phyloP scores from a whole-genome alignment of 768 basidiomycete species.

The Boletus pseudo-olivaceus region DNA sequence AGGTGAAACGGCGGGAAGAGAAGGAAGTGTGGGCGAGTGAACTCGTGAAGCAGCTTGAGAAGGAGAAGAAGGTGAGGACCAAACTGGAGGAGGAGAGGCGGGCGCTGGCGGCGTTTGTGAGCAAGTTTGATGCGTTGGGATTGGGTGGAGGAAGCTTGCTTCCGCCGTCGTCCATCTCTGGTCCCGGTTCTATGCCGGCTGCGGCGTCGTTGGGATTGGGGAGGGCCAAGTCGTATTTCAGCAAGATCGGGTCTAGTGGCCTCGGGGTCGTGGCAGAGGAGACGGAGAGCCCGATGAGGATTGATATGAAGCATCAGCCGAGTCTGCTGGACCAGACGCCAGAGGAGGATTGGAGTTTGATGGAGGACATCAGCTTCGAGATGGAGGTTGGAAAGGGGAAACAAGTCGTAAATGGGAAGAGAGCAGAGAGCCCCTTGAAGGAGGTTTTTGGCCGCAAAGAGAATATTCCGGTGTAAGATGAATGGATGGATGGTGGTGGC shows the following conservation, averaged over 20 bases:
- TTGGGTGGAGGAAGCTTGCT: conserved; percentile 38
- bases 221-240: conserved; percentile 50
- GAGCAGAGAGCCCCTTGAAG: conserved; percentile 31
- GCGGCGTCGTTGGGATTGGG: conserved; percentile 25
- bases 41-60: conserved; percentile 71
- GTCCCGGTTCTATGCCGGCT: not conserved
- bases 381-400: conserved; percentile 28
- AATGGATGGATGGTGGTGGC: too few relatives aligned
- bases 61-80: conserved; percentile 67
- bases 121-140: conserved; percentile 75
- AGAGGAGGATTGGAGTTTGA: conserved; percentile 48
- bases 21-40: conserved; percentile 73
- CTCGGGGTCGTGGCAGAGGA: conserved; percentile 31
- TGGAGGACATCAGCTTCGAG: conserved; percentile 56
- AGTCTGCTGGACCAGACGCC: conserved; percentile 60
- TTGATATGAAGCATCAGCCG: conserved; percentile 43
- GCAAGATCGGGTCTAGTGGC: conserved; percentile 23
- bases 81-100: conserved; percentile 76
- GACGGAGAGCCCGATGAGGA: conserved; percentile 50
- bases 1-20: conserved; percentile 59
- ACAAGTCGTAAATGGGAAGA: conserved; percentile 26
- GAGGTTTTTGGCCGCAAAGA: conserved; percentile 29
- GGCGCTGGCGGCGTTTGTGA: conserved; percentile 76
- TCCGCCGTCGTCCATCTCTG: conserved; percentile 25
- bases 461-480: conserved; percentile 19